Percentiles rank a stretch among this genome's conserved stretches.
phyloP scores from a whole-genome alignment of 306 rosid genomes.

The Vigna unguiculata region DNA sequence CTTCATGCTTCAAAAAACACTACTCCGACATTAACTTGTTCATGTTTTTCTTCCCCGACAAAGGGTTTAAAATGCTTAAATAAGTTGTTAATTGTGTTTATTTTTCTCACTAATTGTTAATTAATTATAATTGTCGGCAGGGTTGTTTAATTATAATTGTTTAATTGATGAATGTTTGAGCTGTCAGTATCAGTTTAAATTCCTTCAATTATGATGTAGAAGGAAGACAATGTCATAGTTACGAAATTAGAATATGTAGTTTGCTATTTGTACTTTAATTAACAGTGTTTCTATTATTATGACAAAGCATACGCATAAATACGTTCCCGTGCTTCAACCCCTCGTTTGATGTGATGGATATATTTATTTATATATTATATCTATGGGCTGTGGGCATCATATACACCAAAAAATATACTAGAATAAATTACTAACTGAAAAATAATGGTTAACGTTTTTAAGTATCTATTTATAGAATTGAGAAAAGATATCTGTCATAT shows the following conservation, averaged over 20 bases:
- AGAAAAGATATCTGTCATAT: no score
- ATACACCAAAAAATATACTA: no score
- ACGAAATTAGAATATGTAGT: slow-evolving; percentile 6
- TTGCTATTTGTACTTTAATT: neutral
- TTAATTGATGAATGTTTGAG: slow-evolving; percentile 9
- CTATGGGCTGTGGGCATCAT: neutral
- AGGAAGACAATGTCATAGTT: neutral
- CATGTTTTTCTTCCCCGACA: no score
- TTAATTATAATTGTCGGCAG: slow-evolving; percentile 29
- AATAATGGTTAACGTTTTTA: no score
- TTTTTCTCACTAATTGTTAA: neutral
- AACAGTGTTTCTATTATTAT: slow-evolving; percentile 23
- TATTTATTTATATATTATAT: neutral
- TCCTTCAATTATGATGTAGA: neutral
- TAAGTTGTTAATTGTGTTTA: no score
- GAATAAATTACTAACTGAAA: no score
- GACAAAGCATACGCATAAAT: slow-evolving; percentile 7
- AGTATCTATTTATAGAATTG: no score
- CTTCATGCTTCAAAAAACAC: no score
- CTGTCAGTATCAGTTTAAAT: slow-evolving; percentile 21
- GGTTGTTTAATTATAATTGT: slow-evolving; percentile 10
- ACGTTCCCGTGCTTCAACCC: neutral
- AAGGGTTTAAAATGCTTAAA: no score
- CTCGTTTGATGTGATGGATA: neutral
- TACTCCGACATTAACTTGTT: no score